phyloP scores from a whole-genome alignment of 305 asterid species.

The Solanum hybrid region DNA sequence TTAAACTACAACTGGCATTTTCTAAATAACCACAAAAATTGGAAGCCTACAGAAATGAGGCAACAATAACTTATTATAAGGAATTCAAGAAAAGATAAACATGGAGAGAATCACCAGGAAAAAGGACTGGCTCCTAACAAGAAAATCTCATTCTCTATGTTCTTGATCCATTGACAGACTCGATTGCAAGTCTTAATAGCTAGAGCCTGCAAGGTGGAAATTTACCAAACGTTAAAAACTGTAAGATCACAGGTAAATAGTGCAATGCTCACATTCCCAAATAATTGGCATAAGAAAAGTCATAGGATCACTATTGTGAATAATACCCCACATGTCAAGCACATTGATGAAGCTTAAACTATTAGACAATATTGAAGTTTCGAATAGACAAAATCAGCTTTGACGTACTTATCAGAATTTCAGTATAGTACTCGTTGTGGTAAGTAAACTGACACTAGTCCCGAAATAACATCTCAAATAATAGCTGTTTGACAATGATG shows the following conservation, averaged over 20 bases:
- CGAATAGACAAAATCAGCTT: background rate
- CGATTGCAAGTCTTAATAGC: conserved; percentile 92
- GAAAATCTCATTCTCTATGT: conserved; percentile 83
- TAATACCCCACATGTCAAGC: background rate
- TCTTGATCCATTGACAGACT: conserved; percentile 94
- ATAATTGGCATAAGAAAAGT: background rate
- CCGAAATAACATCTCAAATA: background rate
- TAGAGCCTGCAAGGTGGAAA: conserved; percentile 53
- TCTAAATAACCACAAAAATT: background rate
- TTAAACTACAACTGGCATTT: background rate
- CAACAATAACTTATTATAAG: background rate
- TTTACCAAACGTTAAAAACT: background rate
- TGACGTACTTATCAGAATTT: background rate
- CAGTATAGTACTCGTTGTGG: background rate
- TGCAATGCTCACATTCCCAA: background rate
- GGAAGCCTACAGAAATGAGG: conserved; percentile 2
- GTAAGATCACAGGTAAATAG: background rate
- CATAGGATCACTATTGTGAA: background rate
- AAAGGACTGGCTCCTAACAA: conserved; percentile 84
- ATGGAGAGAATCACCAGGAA: conserved; percentile 59
- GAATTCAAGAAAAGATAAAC: background rate
- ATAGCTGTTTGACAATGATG: background rate
- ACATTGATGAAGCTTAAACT: background rate
- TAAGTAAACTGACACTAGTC: background rate
- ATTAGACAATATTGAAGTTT: background rate